phyloP scores from a whole-genome alignment of 768 basidiomycete genomes.

The Mycena maculata region DNA sequence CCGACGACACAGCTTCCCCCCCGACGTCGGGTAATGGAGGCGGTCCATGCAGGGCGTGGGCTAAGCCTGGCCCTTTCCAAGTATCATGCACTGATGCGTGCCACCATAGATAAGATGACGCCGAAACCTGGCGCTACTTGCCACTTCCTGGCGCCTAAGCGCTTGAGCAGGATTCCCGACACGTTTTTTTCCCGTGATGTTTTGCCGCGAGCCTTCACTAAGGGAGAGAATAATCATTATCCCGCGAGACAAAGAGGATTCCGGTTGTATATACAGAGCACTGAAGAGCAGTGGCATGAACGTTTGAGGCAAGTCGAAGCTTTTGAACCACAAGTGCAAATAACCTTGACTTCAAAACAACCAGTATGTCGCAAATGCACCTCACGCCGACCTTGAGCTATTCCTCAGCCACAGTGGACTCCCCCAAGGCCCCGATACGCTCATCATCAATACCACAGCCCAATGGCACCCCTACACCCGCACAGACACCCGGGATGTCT shows the following conservation, averaged over 20 bases:
- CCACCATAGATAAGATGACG: not conserved
- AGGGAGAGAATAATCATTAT: no score
- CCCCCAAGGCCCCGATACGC: slow-evolving; percentile 14
- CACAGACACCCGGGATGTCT: slow-evolving; percentile 53
- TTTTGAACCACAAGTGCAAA: not conserved
- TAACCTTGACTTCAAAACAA: slow-evolving; percentile 1
- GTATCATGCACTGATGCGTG: slow-evolving; percentile 6
- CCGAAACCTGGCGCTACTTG: no score
- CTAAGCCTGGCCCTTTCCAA: slow-evolving; percentile 8
- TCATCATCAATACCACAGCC: slow-evolving; percentile 13
- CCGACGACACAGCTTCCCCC: not conserved
- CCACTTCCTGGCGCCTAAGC: no score
- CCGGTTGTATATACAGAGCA: no score
- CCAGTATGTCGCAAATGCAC: slow-evolving; percentile 17
- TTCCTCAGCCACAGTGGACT: slow-evolving; percentile 34
- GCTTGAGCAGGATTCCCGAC: no score
- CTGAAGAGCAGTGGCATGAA: no score
- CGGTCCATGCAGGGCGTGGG: not conserved
- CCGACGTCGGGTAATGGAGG: not conserved
- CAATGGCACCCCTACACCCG: slow-evolving; percentile 18
- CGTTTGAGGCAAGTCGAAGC: no score
- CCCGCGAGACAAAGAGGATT: no score
- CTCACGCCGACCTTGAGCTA: not conserved
- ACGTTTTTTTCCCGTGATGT: no score
- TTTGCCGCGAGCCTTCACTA: no score